phyloP scores from a whole-genome alignment of 768 basidiomycete genomes.

The Termitomyces heimii region DNA sequence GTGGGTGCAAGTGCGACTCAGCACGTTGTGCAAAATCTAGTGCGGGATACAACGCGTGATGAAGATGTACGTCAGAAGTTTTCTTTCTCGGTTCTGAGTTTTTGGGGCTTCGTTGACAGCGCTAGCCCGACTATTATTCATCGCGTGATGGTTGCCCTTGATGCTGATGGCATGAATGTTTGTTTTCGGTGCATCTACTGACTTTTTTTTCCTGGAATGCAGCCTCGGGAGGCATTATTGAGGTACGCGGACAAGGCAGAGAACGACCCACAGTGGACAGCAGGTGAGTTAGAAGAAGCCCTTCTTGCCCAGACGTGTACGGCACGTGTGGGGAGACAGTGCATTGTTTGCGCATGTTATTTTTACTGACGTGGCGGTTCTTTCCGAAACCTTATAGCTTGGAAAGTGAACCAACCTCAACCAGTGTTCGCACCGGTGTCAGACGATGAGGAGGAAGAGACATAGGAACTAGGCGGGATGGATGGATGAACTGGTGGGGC shows the following conservation, averaged over 20 bases:
- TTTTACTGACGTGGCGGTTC: constrained; percentile 62
- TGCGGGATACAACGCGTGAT: constrained; percentile 85
- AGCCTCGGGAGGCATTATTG: constrained; percentile 97
- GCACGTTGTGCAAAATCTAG: constrained; percentile 92
- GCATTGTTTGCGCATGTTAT: constrained; percentile 37
- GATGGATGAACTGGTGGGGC: constrained; percentile 11
- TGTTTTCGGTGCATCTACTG: constrained; percentile 7
- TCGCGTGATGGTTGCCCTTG: constrained; percentile 12
- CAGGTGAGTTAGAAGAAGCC: constrained; percentile 49
- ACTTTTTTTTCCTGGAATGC: constrained; percentile 20
- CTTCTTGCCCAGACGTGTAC: constrained; percentile 11
- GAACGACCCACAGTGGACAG: constrained; percentile 78
- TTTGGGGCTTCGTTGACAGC: constrained; percentile 3
- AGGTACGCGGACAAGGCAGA: constrained; percentile 81
- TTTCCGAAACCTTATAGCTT: constrained; percentile 63
- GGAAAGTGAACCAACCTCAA: constrained; percentile 81
- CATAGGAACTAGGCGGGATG: constrained; percentile 17
- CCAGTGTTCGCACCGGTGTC: constrained; percentile 73
- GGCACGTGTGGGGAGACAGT: constrained; percentile 26
- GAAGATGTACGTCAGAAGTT: constrained; percentile 76
- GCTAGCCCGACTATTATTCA: constrained; percentile 15
- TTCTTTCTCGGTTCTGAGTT: constrained; percentile 15
- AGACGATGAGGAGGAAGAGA: constrained; percentile 50
- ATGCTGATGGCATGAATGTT: constrained; percentile 9
- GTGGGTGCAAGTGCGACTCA: constrained; percentile 97